Evolutionary conservation across 108 stramenopile genomes (phyloP).

Genomic region (Craspedostauros australis): DNA sequence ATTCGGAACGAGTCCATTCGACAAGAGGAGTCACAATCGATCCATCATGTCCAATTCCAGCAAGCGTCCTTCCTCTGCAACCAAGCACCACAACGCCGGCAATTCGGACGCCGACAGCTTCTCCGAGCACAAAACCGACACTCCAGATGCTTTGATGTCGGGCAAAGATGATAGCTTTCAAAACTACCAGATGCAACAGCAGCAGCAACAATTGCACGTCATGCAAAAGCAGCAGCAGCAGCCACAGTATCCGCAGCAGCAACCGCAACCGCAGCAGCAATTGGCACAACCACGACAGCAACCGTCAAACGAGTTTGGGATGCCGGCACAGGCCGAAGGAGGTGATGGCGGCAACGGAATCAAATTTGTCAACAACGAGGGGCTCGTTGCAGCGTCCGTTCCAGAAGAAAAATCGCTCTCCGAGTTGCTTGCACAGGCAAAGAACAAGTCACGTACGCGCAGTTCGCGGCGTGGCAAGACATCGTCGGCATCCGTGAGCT

Average conservation of each 20-base stretch:
- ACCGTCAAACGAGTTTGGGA: background rate
- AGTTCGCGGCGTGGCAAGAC: conserved; percentile 5
- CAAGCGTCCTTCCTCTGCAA: conserved; percentile 4
- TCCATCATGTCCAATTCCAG: background rate
- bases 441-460: conserved; percentile 19
- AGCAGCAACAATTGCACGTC: background rate
- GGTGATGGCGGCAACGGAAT: background rate
- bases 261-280: background rate
- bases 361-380: background rate
- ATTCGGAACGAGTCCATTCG: too few species aligned
- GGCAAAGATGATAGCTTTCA: too few species aligned
- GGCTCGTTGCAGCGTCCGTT: background rate
- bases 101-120: background rate
- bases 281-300: background rate
- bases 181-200: background rate
- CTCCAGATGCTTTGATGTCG: background rate
- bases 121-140: background rate
- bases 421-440: conserved; percentile 50
- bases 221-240: background rate
- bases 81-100: background rate
- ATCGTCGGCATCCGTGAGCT: conserved; percentile 57
- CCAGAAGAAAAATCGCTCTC: conserved; percentile 26
- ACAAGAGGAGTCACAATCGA: too few species aligned
- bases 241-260: background rate
- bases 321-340: background rate